Evolutionary conservation across 495 filamentous ascomycete genomes (phyloP).

Genomic region (Pyronema omphalodes): DNA sequence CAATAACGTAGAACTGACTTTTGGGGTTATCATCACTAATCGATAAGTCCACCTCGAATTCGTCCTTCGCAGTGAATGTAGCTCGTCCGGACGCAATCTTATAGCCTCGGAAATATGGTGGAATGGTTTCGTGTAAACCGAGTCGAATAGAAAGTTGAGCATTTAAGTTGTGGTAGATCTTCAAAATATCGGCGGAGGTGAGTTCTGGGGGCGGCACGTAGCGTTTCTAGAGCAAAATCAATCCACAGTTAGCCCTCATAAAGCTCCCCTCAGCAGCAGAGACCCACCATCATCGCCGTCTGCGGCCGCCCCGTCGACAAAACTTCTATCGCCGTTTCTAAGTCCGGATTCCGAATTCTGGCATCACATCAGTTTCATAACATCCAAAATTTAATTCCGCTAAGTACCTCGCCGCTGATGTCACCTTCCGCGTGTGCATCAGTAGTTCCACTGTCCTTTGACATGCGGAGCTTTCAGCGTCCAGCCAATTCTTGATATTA

Average conservation of each 20-base stretch:
- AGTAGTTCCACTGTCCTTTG: constrained; percentile 38
- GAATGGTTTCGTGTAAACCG: constrained; percentile 56
- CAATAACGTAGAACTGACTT: constrained; percentile 80
- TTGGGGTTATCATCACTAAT: constrained; percentile 62
- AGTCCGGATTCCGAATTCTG: constrained; percentile 70
- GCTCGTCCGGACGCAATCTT: constrained; percentile 59
- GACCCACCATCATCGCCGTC: constrained; percentile 26
- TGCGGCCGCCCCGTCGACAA: constrained; percentile 52
- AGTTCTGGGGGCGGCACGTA: constrained; percentile 64
- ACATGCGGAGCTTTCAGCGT: constrained; percentile 39
- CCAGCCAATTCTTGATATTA: constrained; percentile 58
- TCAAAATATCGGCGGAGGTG: constrained; percentile 42
- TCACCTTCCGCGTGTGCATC: constrained; percentile 47
- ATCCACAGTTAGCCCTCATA: constrained; percentile 15
- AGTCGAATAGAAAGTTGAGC: constrained; percentile 63
- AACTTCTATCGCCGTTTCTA: constrained; percentile 72
- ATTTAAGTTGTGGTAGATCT: constrained; percentile 60
- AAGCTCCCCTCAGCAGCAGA: background rate
- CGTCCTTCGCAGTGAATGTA: constrained; percentile 62
- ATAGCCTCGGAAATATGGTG: constrained; percentile 51
- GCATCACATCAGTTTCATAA: background rate
- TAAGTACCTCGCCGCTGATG: constrained; percentile 28
- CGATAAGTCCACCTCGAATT: constrained; percentile 86
- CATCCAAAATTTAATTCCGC: background rate
- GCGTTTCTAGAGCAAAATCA: constrained; percentile 34